phyloP scores from a whole-genome alignment of 2,329 filamentous ascomycete genomes.

The Metarhizium guizhouense region DNA sequence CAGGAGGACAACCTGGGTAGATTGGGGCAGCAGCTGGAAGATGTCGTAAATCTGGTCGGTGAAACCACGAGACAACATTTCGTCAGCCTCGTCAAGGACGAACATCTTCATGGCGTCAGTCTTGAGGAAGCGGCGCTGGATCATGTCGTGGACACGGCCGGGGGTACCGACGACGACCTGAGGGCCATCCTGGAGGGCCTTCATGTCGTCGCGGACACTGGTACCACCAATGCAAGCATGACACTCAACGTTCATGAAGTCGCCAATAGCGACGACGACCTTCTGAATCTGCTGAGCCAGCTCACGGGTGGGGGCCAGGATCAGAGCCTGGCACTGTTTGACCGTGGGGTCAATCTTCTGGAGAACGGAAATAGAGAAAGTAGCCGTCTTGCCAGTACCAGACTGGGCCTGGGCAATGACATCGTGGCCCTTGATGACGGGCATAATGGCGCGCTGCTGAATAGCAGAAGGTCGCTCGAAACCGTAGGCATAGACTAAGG shows the following conservation, averaged over 20 bases:
- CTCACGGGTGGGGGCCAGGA: conserved; percentile 96
- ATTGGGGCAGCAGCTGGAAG: conserved; percentile 96
- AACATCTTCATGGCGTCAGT: conserved; percentile 99
- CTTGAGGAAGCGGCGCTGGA: conserved; percentile 93
- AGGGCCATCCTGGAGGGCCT: conserved; percentile 88
- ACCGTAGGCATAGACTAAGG: conserved; percentile 88
- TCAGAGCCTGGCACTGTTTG: conserved; percentile 96
- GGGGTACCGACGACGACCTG: conserved; percentile 97
- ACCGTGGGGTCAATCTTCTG: conserved; percentile 95
- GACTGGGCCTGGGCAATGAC: conserved; percentile 99
- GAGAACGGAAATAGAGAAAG: conserved; percentile 97
- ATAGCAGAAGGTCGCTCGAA: conserved; percentile 99
- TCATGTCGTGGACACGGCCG: conserved; percentile 99
- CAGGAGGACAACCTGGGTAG: conserved; percentile 95
- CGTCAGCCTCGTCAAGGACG: conserved; percentile 97
- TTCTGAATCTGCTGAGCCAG: conserved; percentile 99
- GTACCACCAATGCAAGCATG: conserved; percentile 99
- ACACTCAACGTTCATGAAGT: conserved; percentile 99
- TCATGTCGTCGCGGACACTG: conserved; percentile 97
- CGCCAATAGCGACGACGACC: conserved; percentile 95
- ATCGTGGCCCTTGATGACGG: conserved; percentile 99
- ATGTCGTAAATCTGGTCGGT: conserved; percentile 99
- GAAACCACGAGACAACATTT: conserved; percentile 99
- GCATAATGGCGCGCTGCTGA: conserved; percentile 99
- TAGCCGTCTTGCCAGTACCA: conserved; percentile 98